Evolutionary conservation across 2,329 filamentous ascomycete genomes (phyloP).

Genomic region (Diaporthe eres): DNA sequence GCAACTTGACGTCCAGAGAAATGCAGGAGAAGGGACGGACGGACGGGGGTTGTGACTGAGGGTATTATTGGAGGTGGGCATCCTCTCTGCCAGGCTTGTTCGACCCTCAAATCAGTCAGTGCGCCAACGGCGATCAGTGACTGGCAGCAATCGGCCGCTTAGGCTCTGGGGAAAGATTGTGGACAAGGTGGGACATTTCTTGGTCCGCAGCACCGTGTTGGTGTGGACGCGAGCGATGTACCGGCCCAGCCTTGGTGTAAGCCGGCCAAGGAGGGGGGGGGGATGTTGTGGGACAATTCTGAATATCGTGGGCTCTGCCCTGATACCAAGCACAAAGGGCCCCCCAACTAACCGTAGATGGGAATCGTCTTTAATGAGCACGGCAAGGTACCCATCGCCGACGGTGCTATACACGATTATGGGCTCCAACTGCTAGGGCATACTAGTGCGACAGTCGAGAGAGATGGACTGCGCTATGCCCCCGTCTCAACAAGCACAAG

Average conservation of each 20-base stretch:
- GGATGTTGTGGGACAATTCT: neutral
- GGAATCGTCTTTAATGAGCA: slow-evolving; percentile 25
- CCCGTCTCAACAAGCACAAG: neutral
- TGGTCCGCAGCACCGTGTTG: slow-evolving; percentile 1
- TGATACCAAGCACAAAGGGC: neutral
- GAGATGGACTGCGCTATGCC: slow-evolving; percentile 19
- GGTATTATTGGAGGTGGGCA: slow-evolving; percentile 32
- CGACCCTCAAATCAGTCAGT: slow-evolving; percentile 27
- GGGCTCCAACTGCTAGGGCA: slow-evolving; percentile 14
- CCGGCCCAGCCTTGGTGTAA: slow-evolving; percentile 16
- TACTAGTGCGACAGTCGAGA: slow-evolving; percentile 31
- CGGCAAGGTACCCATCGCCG: slow-evolving; percentile 20
- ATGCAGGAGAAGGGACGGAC: slow-evolving; percentile 30
- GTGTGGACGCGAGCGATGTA: slow-evolving; percentile 8
- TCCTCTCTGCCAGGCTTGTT: slow-evolving; percentile 14
- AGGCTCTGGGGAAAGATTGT: slow-evolving; percentile 28
- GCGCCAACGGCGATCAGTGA: slow-evolving; percentile 17
- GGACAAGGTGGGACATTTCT: slow-evolving; percentile 24
- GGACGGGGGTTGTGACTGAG: slow-evolving; percentile 11
- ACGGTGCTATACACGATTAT: slow-evolving; percentile 8
- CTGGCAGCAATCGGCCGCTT: slow-evolving; percentile 24
- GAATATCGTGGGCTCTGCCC: slow-evolving; percentile 14
- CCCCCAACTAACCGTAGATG: slow-evolving; percentile 2
- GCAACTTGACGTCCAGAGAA: slow-evolving; percentile 30
- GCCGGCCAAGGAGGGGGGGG: neutral